phyloP scores from a whole-genome alignment of 495 filamentous ascomycete species.

The Podospora bellae-mahoneyi region DNA sequence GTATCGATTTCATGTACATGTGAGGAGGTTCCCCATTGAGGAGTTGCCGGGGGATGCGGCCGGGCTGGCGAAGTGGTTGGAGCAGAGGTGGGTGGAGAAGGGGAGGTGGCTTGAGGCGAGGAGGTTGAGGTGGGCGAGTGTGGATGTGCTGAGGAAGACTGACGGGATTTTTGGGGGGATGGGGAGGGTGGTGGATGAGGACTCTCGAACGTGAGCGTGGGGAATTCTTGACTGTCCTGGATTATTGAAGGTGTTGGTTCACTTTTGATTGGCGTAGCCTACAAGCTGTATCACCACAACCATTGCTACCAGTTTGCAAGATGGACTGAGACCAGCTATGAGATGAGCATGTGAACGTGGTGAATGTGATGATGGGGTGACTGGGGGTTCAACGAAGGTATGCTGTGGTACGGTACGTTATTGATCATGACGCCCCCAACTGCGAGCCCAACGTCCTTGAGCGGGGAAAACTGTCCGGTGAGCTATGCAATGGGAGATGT shows the following conservation, averaged over 20 bases:
- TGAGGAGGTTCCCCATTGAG: constrained; percentile 44
- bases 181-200: neutral
- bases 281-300: too few relatives aligned
- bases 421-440: neutral
- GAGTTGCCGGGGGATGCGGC: constrained; percentile 47
- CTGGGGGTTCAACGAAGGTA: neutral
- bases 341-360: neutral
- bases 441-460: neutral
- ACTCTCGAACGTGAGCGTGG: neutral
- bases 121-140: constrained; percentile 24
- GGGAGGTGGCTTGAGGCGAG: constrained; percentile 49
- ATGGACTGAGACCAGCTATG: neutral
- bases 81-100: constrained; percentile 53
- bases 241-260: neutral
- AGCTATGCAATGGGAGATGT: neutral
- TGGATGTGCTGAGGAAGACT: neutral
- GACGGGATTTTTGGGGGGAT: neutral
- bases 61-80: constrained; percentile 50
- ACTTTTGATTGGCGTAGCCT: neutral
- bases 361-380: neutral
- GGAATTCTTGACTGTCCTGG: neutral
- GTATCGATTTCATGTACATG: constrained; percentile 52
- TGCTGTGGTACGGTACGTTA: neutral
- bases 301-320: neutral
- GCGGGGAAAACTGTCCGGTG: neutral